These are phyloP conservation scores for Zygosaccharomyces gambellarensis DNA, from an alignment of 805 yeast species.

Conservation along the genomic window DNA sequence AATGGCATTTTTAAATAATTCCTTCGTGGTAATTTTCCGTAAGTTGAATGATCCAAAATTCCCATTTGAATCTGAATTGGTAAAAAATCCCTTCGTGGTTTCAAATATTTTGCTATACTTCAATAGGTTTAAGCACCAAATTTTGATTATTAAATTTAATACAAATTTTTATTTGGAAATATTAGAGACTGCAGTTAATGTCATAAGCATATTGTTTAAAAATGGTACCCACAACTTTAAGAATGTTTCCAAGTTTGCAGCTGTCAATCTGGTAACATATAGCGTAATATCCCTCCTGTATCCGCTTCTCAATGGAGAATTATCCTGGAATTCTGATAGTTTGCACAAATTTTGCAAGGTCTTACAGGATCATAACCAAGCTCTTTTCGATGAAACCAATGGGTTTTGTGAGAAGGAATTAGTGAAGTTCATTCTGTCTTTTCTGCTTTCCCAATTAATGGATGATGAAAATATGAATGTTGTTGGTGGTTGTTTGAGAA, in stretches of 20 bases:
- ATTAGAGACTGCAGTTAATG: slow-evolving; percentile 3
- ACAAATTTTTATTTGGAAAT: slow-evolving; percentile 24
- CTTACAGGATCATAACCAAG: not conserved
- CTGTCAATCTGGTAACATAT: slow-evolving; percentile 1
- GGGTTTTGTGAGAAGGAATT: slow-evolving; percentile 1
- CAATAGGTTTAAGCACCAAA: slow-evolving; percentile 6
- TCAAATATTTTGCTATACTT: slow-evolving; percentile 17
- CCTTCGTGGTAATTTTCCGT: slow-evolving; percentile 14
- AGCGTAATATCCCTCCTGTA: slow-evolving; percentile 1
- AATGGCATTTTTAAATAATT: slow-evolving; percentile 9
- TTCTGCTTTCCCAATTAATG: not conserved
- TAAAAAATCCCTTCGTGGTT: slow-evolving; percentile 14
- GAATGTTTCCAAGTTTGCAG: not conserved
- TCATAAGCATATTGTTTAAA: slow-evolving; percentile 1
- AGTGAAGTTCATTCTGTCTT: not conserved
- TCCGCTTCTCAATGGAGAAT: not conserved
- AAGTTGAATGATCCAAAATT: slow-evolving; percentile 9
- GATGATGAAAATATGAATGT: not conserved
- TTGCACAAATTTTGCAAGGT: not conserved
- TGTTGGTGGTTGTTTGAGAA: not conserved
- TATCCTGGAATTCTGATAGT: not conserved
- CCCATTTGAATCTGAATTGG: slow-evolving; percentile 9
- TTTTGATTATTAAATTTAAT: slow-evolving; percentile 3
- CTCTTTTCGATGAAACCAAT: not conserved
- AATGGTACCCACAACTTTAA: slow-evolving; percentile 2